These are phyloP conservation scores for Ogataea chonburiensis DNA, from an alignment of 805 yeast genomes.

Conservation along the genomic window DNA sequence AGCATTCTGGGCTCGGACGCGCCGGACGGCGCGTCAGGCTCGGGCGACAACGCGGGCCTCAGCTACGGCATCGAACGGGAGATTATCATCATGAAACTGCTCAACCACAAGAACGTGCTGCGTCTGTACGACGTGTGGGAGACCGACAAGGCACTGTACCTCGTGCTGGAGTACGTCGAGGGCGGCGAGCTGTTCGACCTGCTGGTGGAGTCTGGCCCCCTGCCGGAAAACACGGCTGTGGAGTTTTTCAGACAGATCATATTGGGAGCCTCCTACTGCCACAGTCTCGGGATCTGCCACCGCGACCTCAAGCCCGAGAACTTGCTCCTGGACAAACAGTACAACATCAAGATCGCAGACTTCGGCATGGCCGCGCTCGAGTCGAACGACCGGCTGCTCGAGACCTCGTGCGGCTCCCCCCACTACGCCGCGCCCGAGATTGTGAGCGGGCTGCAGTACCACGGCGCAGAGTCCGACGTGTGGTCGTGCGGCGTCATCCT, in stretches of 20 bases:
- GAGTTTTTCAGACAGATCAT: constrained; percentile 77
- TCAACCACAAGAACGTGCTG: constrained; percentile 76
- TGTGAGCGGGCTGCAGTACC: constrained; percentile 91
- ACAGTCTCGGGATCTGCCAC: constrained; percentile 68
- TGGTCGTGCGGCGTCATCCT: constrained; percentile 98
- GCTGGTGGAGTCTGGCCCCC: constrained; percentile 80
- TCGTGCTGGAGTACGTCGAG: constrained; percentile 92
- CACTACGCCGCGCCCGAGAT: constrained; percentile 99
- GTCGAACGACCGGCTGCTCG: constrained; percentile 71
- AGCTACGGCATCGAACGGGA: constrained; percentile 88
- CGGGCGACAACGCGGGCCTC: constrained; percentile 43
- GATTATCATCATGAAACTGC: constrained; percentile 78
- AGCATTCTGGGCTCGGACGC: constrained; percentile 49
- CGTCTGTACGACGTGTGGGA: constrained; percentile 86
- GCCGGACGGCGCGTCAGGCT: constrained; percentile 11
- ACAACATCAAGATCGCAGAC: constrained; percentile 94
- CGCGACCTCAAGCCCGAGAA: constrained; percentile 82
- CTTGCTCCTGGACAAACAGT: constrained; percentile 72
- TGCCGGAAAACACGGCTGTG: constrained; percentile 88
- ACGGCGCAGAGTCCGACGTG: constrained; percentile 95
- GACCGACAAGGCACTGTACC: constrained; percentile 74
- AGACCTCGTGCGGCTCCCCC: constrained; percentile 97
- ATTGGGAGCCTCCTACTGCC: constrained; percentile 64
- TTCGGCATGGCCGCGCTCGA: constrained; percentile 99
- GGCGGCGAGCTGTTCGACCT: constrained; percentile 96